Conservation (phyloP, 2,329 filamentous ascomycete genomes). For the Talaromyces piceae region DNA sequence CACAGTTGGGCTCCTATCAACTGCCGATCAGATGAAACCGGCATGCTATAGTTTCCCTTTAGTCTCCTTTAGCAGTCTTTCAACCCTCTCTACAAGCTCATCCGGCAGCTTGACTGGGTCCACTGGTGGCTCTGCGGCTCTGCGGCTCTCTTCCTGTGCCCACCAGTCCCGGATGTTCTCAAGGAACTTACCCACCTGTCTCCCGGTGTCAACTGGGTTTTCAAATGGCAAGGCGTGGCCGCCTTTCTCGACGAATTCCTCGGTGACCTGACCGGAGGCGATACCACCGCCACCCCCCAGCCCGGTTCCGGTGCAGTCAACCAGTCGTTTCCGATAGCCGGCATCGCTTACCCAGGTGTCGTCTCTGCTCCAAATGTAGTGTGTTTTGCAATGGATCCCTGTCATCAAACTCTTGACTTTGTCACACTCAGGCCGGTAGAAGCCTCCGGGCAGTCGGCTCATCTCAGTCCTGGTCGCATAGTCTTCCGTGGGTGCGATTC, state of each 20-base stretch:
- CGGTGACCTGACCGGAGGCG: constrained; percentile 1
- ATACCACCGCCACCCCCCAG: constrained; percentile 1
- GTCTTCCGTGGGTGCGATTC: constrained; percentile 7
- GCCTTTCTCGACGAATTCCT: constrained; percentile 5
- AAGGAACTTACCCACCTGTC: constrained; percentile 4
- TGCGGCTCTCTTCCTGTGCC: constrained; percentile 4
- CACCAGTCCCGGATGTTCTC: constrained; percentile 1
- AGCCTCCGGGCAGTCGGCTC: constrained; percentile 6
- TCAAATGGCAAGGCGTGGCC: constrained; percentile 7
- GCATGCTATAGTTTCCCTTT: not conserved
- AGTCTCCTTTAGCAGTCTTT: not conserved
- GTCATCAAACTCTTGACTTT: constrained; percentile 6
- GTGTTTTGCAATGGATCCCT: constrained; percentile 6
- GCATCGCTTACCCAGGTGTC: constrained; percentile 5
- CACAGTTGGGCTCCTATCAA: not conserved
- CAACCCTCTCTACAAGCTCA: constrained; percentile 7
- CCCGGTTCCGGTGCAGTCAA: constrained; percentile 5
- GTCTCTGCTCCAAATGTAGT: constrained; percentile 7
- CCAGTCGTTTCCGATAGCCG: constrained; percentile 3
- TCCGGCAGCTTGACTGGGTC: constrained; percentile 1
- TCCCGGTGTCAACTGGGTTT: constrained; percentile 4
- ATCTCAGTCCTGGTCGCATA: constrained; percentile 4
- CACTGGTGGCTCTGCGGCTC: not conserved
- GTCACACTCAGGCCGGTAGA: constrained; percentile 7
- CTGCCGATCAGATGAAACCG: not conserved